phyloP scores from a whole-genome alignment of 805 yeast genomes.

The Kurtzmaniella cleridarum region DNA sequence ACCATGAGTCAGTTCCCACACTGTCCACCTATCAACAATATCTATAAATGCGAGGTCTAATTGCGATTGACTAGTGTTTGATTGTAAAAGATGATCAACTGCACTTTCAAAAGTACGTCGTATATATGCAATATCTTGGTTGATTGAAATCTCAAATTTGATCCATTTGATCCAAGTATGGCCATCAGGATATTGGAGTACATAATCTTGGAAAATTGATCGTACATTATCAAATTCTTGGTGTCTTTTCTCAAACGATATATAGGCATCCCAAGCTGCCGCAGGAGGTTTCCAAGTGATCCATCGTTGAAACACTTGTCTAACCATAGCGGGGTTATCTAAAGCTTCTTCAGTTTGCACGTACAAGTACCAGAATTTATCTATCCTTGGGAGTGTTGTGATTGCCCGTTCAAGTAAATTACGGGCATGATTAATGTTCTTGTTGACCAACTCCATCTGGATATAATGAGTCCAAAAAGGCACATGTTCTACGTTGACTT shows the following conservation, averaged over 20 bases:
- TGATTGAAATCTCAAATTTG: conserved; percentile 51
- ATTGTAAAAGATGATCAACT: conserved; percentile 43
- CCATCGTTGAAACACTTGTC: conserved; percentile 76
- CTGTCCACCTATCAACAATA: conserved; percentile 52
- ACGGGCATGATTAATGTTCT: conserved; percentile 82
- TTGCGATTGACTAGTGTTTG: conserved; percentile 13
- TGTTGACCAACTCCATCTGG: conserved; percentile 65
- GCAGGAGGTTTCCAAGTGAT: conserved; percentile 64
- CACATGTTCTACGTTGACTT: conserved; percentile 66
- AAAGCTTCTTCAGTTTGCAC: conserved; percentile 78
- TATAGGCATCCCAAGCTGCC: conserved; percentile 69
- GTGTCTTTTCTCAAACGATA: conserved; percentile 68
- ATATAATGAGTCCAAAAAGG: conserved; percentile 85
- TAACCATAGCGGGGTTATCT: conserved; percentile 54
- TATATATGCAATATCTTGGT: conserved; percentile 24
- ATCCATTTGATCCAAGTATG: conserved; percentile 75
- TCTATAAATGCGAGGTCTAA: conserved; percentile 19
- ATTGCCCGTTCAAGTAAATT: conserved; percentile 79
- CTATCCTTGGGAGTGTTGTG: conserved; percentile 66
- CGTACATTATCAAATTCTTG: conserved; percentile 53
- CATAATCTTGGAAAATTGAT: conserved; percentile 51
- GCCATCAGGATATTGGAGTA: conserved; percentile 36
- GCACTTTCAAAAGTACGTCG: conserved; percentile 66
- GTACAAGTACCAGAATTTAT: conserved; percentile 82
- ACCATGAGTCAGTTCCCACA: conserved; percentile 58